These are phyloP conservation scores for Jasminum sambac DNA, from an alignment of 257 asterid species.

Conservation along the genomic window DNA sequence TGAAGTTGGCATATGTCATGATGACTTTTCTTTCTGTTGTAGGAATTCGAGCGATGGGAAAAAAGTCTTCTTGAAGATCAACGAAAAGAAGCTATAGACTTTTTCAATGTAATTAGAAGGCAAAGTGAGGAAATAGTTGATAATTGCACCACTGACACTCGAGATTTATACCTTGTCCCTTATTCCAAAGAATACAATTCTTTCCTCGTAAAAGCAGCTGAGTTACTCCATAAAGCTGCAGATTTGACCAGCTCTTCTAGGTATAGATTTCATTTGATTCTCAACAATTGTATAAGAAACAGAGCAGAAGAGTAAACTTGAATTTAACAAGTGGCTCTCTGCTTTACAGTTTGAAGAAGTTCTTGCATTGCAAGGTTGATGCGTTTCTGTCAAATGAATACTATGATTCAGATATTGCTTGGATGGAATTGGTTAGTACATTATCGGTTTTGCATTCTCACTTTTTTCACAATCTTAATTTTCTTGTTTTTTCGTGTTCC, in stretches of 20 bases:
- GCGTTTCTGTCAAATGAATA: conserved; percentile 91
- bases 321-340: conserved; percentile 12
- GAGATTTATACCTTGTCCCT: conserved; percentile 74
- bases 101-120: conserved; percentile 86
- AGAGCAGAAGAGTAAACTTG: background rate
- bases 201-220: conserved; percentile 70
- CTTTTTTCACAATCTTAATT: conserved; percentile 6
- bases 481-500: conserved; percentile 12
- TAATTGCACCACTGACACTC: conserved; percentile 37
- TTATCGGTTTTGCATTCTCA: conserved; percentile 8
- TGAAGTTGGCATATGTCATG: background rate
- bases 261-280: conserved; percentile 34
- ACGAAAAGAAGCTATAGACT: conserved; percentile 74
- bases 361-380: conserved; percentile 84
- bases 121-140: conserved; percentile 60
- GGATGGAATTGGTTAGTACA: conserved; percentile 97
- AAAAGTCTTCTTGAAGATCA: conserved; percentile 70
- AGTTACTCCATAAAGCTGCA: conserved; percentile 78
- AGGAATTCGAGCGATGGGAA: conserved; percentile 94
- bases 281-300: background rate
- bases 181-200: conserved; percentile 69
- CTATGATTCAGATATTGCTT: conserved; percentile 92
- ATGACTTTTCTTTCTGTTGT: conserved; percentile 17
- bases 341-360: conserved; percentile 78
- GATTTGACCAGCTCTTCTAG: conserved; percentile 64